phyloP scores from a whole-genome alignment of 2,329 filamentous ascomycete genomes.

The Aureobasidium zeae region DNA sequence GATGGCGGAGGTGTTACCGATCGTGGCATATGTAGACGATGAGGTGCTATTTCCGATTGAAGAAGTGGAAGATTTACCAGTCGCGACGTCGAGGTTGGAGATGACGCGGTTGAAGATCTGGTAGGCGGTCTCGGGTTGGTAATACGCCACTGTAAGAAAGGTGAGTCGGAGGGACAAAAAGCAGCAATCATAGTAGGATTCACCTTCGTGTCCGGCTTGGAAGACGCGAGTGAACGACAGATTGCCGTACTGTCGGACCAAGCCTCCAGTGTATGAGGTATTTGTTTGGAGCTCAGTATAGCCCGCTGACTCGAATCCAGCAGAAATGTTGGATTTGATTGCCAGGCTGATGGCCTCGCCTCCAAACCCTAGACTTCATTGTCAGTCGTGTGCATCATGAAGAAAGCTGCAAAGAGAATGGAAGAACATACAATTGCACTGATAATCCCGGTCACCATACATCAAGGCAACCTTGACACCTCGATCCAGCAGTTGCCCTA shows the following conservation, averaged over 20 bases:
- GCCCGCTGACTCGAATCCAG: conserved; percentile 22
- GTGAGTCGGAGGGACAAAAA: not conserved
- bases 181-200: not conserved
- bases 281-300: conserved; percentile 26
- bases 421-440: conserved; percentile 40
- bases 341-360: conserved; percentile 24
- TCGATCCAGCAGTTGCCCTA: conserved; percentile 33
- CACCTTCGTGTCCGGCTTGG: conserved; percentile 25
- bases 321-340: conserved; percentile 21
- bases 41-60: conserved; percentile 27
- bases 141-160: conserved; percentile 34
- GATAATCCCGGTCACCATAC: conserved; percentile 54
- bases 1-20: not conserved
- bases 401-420: too few species aligned
- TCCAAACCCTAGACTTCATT: conserved; percentile 18
- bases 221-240: conserved; percentile 30
- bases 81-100: conserved; percentile 45
- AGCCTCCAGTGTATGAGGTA: conserved; percentile 23
- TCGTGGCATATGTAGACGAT: conserved; percentile 1
- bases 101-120: conserved; percentile 46
- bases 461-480: conserved; percentile 56
- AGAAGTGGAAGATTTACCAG: conserved; percentile 39
- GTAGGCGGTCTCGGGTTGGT: conserved; percentile 47
- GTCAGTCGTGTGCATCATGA: not conserved
- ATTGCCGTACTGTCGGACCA: conserved; percentile 28